phyloP scores from a whole-genome alignment of 2,329 filamentous ascomycete species.

The Hymenoscyphus salicellus region DNA sequence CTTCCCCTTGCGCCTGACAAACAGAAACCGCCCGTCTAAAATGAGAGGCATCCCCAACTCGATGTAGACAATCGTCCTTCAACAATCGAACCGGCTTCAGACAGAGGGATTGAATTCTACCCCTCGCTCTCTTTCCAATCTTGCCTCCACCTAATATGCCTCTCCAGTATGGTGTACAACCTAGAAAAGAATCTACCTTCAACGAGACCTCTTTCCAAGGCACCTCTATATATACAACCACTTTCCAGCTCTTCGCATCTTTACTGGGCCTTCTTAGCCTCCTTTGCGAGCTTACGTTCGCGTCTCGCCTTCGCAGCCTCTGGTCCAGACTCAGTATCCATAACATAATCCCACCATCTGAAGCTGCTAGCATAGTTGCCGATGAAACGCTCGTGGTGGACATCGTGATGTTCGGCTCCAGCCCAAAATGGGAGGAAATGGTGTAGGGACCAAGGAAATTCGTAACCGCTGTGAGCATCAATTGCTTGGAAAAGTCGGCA shows the following conservation, averaged over 20 bases:
- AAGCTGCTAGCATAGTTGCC: conserved; percentile 98
- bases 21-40: neutral
- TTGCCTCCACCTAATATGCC: neutral
- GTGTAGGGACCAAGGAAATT: conserved; percentile 95
- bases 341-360: conserved; percentile 95
- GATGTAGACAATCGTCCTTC: neutral
- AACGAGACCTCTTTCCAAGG: neutral
- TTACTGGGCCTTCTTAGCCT: conserved; percentile 55
- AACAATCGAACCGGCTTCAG: neutral
- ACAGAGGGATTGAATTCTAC: neutral
- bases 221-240: conserved; percentile 19
- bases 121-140: neutral
- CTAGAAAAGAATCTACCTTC: neutral
- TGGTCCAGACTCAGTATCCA: conserved; percentile 89
- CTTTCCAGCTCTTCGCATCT: neutral
- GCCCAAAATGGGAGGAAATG: conserved; percentile 98
- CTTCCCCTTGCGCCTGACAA: conserved; percentile 13
- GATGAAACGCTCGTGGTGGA: conserved; percentile 97
- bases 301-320: conserved; percentile 82
- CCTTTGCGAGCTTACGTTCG: conserved; percentile 67
- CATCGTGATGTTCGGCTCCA: conserved; percentile 91
- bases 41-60: neutral
- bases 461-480: conserved; percentile 95
- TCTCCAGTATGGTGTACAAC: conserved; percentile 5
- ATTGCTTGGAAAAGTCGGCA: conserved; percentile 95